phyloP scores from a whole-genome alignment of 1,139 yeast species.

The Kodamaea suecica region DNA sequence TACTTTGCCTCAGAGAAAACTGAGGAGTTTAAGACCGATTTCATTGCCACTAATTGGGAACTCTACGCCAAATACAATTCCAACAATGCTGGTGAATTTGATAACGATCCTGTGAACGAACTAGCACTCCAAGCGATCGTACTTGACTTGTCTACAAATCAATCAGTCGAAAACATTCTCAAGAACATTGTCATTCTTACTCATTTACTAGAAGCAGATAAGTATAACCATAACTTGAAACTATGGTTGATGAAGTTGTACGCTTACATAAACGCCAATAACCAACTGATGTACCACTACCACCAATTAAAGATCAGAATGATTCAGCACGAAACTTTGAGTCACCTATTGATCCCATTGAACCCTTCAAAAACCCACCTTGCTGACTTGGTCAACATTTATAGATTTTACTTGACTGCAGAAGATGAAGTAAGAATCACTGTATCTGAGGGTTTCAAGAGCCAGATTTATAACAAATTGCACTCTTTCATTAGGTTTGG shows the following conservation, averaged over 20 bases:
- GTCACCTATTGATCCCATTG: conserved; percentile 49
- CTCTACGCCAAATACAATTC: conserved; percentile 31
- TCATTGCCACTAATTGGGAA: conserved; percentile 26
- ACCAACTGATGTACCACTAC: conserved; percentile 50
- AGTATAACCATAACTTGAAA: conserved; percentile 62
- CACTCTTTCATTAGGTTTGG: conserved; percentile 58
- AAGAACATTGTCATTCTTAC: conserved; percentile 45
- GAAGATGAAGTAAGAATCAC: conserved; percentile 47
- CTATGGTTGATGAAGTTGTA: conserved; percentile 72
- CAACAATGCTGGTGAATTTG: conserved; percentile 39
- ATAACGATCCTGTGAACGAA: conserved; percentile 66
- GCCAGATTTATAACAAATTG: conserved; percentile 57
- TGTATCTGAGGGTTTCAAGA: conserved; percentile 49
- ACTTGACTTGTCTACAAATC: conserved; percentile 7
- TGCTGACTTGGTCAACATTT: conserved; percentile 28
- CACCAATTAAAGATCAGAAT: conserved; percentile 62
- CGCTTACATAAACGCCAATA: conserved; percentile 53
- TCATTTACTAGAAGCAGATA: conserved; percentile 46
- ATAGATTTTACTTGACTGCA: conserved; percentile 50
- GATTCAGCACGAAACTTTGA: conserved; percentile 75
- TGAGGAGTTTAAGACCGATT: conserved; percentile 11
- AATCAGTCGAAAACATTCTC: conserved; percentile 17
- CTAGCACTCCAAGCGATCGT: conserved; percentile 50
- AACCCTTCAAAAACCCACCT: conserved; percentile 28
- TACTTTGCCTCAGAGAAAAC: conserved; percentile 16